phyloP scores from a whole-genome alignment of 2,329 filamentous ascomycete genomes.

The Penicillium brasilianum region DNA sequence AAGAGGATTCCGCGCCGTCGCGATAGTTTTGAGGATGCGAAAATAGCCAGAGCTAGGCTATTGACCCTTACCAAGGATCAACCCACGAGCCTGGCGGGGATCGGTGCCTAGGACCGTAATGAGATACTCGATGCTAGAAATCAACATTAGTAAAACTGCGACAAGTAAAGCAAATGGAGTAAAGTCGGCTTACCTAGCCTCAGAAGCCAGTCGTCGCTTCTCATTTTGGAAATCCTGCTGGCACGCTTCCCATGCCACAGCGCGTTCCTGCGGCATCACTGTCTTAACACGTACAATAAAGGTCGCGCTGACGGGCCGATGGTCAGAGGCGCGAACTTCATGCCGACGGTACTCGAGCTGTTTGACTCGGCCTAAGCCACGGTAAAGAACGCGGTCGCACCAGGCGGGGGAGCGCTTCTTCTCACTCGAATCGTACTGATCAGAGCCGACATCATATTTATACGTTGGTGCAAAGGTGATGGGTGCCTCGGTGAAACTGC shows the following conservation, averaged over 20 bases:
- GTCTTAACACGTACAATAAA: slow-evolving; percentile 87
- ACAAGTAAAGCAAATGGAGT: not conserved
- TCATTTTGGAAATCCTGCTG: slow-evolving; percentile 75
- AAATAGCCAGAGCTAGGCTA: slow-evolving; percentile 5
- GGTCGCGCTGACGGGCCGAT: slow-evolving; percentile 84
- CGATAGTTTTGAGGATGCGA: slow-evolving; percentile 9
- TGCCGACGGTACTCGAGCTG: slow-evolving; percentile 88
- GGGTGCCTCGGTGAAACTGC: slow-evolving; percentile 86
- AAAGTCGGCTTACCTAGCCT: slow-evolving; percentile 72
- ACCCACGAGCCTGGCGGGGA: slow-evolving; percentile 57
- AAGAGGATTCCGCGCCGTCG: slow-evolving; percentile 7
- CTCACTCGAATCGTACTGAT: slow-evolving; percentile 91
- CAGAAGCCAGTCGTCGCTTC: slow-evolving; percentile 68
- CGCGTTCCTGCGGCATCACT: slow-evolving; percentile 70
- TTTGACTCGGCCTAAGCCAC: slow-evolving; percentile 78
- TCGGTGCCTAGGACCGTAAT: slow-evolving; percentile 65
- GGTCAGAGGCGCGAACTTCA: slow-evolving; percentile 89
- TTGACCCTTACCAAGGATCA: slow-evolving; percentile 41
- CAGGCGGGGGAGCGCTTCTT: slow-evolving; percentile 94
- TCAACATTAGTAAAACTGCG: slow-evolving; percentile 7
- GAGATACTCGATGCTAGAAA: slow-evolving; percentile 65
- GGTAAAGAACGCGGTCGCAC: slow-evolving; percentile 92
- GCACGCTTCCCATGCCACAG: slow-evolving; percentile 71
- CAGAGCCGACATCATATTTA: slow-evolving; percentile 96
- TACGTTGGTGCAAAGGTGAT: slow-evolving; percentile 96